Conservation (phyloP, 2,329 filamentous ascomycete genomes). For the Aspergillus viridinutans region DNA sequence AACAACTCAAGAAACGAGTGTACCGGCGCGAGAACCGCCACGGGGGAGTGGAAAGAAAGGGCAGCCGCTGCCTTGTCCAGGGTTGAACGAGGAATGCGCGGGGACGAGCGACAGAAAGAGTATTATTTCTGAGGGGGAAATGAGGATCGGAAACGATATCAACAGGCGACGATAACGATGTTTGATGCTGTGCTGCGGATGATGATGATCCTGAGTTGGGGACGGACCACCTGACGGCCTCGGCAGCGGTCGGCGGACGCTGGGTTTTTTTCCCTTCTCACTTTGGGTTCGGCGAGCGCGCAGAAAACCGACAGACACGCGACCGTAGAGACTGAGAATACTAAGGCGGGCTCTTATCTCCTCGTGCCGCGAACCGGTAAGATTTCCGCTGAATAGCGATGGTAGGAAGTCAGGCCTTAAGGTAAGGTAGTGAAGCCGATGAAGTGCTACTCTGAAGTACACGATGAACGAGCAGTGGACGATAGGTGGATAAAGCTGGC, state of each 20-base stretch:
- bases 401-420: neutral
- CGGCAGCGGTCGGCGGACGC: slow-evolving; percentile 18
- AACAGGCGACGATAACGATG: slow-evolving; percentile 6
- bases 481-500: neutral
- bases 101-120: slow-evolving; percentile 12
- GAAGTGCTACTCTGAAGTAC: neutral
- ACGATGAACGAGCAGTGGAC: neutral
- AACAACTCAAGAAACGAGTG: slow-evolving; percentile 32
- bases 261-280: slow-evolving; percentile 4
- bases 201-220: slow-evolving; percentile 20
- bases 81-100: slow-evolving; percentile 8
- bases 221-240: slow-evolving; percentile 31
- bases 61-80: slow-evolving; percentile 9
- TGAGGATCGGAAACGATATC: slow-evolving; percentile 1
- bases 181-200: slow-evolving; percentile 8
- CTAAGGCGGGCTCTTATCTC: neutral
- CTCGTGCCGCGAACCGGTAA: neutral
- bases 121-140: neutral
- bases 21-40: slow-evolving; percentile 31
- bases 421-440: neutral
- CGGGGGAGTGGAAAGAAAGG: slow-evolving; percentile 11
- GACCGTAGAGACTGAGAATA: neutral
- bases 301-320: neutral
- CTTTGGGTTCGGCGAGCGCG: neutral
- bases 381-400: neutral